Percentiles rank a stretch among this genome's conserved stretches.
These are phyloP conservation scores for Nematodospora valgi DNA, from an alignment of 805 yeast species.

Conservation along the genomic window DNA sequence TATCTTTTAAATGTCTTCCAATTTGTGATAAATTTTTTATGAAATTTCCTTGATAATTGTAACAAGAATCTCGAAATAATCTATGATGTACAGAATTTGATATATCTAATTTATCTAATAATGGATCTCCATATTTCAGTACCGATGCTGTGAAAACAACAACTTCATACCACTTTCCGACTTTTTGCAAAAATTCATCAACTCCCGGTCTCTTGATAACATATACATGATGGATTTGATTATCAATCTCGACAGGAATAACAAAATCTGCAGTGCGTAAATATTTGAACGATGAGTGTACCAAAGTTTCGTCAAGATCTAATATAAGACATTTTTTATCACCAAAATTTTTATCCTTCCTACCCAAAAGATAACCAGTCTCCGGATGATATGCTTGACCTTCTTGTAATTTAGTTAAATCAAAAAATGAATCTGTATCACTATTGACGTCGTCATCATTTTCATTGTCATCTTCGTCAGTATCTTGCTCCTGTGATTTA, in stretches of 20 bases:
- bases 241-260: constrained; percentile 95
- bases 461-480: constrained; percentile 8
- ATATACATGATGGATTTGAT: constrained; percentile 87
- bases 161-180: constrained; percentile 86
- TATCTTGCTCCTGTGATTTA: constrained; percentile 2
- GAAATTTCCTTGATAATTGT: constrained; percentile 89
- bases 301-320: constrained; percentile 94
- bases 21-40: constrained; percentile 91
- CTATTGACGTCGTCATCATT: constrained; percentile 10
- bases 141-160: constrained; percentile 98
- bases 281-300: constrained; percentile 91
- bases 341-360: constrained; percentile 45
- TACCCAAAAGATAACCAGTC: constrained; percentile 64
- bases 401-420: constrained; percentile 49
- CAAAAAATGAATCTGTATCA: constrained; percentile 16
- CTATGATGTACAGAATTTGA: constrained; percentile 80
- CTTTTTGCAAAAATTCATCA: constrained; percentile 80
- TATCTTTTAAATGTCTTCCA: constrained; percentile 84
- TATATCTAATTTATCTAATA: constrained; percentile 83
- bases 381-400: constrained; percentile 64
- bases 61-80: constrained; percentile 91
- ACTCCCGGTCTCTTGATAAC: constrained; percentile 98
- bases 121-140: constrained; percentile 92
- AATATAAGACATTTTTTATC: constrained; percentile 82
- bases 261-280: constrained; percentile 93